Conservation (phyloP, 768 basidiomycete genomes). For the Tulasnella sp. region DNA sequence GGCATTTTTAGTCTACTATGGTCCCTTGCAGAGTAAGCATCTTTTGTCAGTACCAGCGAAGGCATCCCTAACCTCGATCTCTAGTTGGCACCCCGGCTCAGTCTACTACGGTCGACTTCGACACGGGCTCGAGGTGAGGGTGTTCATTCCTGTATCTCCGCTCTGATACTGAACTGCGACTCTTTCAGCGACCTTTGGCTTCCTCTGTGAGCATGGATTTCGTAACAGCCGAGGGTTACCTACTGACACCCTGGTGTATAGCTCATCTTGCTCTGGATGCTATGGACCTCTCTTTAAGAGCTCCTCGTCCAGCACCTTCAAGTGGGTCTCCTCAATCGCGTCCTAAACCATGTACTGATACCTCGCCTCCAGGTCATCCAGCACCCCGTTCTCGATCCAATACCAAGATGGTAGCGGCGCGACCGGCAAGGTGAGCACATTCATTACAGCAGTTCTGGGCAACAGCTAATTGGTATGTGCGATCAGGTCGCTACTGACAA, state of each 20-base stretch:
- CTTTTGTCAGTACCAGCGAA: background rate
- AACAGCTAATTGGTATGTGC: background rate
- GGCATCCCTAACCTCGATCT: background rate
- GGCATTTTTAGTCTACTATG: background rate
- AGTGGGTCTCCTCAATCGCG: background rate
- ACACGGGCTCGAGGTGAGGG: too few relatives aligned
- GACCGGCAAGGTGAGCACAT: background rate
- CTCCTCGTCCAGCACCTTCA: background rate
- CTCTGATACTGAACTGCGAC: background rate
- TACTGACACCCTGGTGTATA: background rate
- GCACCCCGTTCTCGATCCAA: background rate
- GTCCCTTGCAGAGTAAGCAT: background rate
- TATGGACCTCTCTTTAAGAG: background rate
- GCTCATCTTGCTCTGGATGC: slow-evolving; percentile 1
- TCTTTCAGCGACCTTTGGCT: background rate
- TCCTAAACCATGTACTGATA: background rate
- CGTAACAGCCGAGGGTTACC: background rate
- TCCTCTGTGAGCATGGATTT: background rate
- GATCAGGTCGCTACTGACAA: slow-evolving; percentile 27
- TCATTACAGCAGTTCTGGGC: background rate
- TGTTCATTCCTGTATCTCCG: background rate
- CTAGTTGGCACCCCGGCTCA: background rate
- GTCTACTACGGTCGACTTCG: background rate
- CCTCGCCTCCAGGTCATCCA: background rate
- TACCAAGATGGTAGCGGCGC: slow-evolving; percentile 5